Evolutionary conservation across 306 rosid species (phyloP).

Genomic region (Erythrophleum fordii): DNA sequence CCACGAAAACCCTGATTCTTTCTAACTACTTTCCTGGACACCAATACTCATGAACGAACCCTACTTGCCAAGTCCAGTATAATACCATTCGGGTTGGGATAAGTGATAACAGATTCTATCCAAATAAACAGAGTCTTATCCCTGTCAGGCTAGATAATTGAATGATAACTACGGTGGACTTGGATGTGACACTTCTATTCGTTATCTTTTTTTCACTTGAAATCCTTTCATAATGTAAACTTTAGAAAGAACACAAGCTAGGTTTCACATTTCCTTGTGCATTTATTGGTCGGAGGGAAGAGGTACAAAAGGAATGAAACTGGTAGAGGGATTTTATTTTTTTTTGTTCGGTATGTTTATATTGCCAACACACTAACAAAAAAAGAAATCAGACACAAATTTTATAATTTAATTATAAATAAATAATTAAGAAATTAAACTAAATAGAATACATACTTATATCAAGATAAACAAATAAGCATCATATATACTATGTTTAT

Average conservation of each 20-base stretch:
- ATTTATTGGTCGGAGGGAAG: too few relatives aligned
- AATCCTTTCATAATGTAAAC: neutral
- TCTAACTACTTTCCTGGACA: neutral
- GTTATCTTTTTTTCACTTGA: neutral
- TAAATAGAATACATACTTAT: too few relatives aligned
- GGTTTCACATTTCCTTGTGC: too few relatives aligned
- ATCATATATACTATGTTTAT: neutral
- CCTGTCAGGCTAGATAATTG: neutral
- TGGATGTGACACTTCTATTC: neutral
- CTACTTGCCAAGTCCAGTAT: neutral
- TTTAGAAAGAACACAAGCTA: too few relatives aligned
- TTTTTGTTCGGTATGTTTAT: too few relatives aligned
- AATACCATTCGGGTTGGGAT: neutral
- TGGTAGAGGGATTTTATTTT: too few relatives aligned
- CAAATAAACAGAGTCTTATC: neutral
- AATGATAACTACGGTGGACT: neutral
- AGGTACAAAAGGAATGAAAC: too few relatives aligned
- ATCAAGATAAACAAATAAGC: neutral
- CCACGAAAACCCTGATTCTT: conserved; percentile 4
- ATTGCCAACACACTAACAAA: too few relatives aligned
- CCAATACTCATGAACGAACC: neutral
- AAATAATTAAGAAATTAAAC: neutral
- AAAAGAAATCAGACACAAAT: neutral
- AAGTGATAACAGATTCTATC: neutral
- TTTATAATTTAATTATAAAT: neutral